phyloP scores from a whole-genome alignment of 2,329 filamentous ascomycete genomes.

The Claviceps pazoutovae region DNA sequence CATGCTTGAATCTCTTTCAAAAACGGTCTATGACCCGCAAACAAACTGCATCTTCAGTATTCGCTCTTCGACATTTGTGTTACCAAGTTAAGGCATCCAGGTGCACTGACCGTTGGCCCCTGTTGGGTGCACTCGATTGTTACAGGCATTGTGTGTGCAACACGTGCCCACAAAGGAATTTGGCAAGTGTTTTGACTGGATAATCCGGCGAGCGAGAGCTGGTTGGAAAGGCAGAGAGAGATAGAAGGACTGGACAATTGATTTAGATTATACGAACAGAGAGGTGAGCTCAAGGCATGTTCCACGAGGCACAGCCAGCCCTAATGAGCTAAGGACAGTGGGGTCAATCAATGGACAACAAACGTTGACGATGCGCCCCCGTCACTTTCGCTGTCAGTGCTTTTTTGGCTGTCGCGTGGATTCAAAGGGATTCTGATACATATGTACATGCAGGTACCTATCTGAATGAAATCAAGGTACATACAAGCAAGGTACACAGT shows the following conservation, averaged over 20 bases:
- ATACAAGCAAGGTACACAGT: too few species aligned
- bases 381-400: not conserved
- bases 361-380: not conserved
- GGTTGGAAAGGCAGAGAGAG: not conserved
- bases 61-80: slow-evolving; percentile 1
- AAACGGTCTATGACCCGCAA: not conserved
- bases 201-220: not conserved
- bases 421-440: not conserved
- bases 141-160: slow-evolving; percentile 2
- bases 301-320: not conserved
- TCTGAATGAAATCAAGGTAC: too few species aligned
- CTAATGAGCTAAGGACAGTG: not conserved
- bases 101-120: slow-evolving; percentile 1
- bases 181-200: not conserved
- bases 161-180: not conserved
- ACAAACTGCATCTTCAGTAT: not conserved
- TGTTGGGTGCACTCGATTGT: slow-evolving; percentile 1
- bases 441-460: too few species aligned
- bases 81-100: slow-evolving; percentile 2
- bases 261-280: not conserved
- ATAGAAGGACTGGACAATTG: not conserved
- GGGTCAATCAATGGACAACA: not conserved
- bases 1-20: not conserved
- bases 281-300: not conserved
- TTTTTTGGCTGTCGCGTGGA: not conserved